These are phyloP conservation scores for Parastagonospora nodorum DNA, from an alignment of 2,329 filamentous ascomycete genomes.

Conservation along the genomic window DNA sequence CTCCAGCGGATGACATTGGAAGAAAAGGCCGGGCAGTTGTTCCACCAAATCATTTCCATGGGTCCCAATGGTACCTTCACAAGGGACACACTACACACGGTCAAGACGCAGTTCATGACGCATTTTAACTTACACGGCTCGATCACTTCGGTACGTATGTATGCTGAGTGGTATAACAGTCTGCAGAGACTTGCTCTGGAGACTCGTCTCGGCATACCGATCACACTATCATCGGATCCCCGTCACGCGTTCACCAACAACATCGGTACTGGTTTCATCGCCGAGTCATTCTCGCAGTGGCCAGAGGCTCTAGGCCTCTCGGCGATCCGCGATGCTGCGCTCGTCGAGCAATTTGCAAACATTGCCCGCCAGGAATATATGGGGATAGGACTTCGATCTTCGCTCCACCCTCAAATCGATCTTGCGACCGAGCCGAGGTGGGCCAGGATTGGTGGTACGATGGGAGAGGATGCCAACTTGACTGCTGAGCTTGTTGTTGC, in stretches of 20 bases:
- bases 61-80: conserved; percentile 42
- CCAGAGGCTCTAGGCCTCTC: conserved; percentile 58
- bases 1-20: conserved; percentile 53
- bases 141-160: conserved; percentile 46
- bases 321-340: conserved; percentile 51
- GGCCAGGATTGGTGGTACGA: conserved; percentile 53
- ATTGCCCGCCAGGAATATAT: conserved; percentile 56
- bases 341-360: conserved; percentile 56
- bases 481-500: conserved; percentile 45
- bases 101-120: conserved; percentile 47
- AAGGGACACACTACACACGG: conserved; percentile 39
- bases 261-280: conserved; percentile 50
- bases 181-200: conserved; percentile 52
- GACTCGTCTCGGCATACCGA: conserved; percentile 56
- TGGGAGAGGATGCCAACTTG: conserved; percentile 56
- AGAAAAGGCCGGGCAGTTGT: conserved; percentile 57
- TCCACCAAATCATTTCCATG: conserved; percentile 47
- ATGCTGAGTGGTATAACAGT: conserved; percentile 49
- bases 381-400: conserved; percentile 51
- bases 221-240: conserved; percentile 56
- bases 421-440: conserved; percentile 59
- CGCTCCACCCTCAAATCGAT: conserved; percentile 59
- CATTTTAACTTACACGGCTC: conserved; percentile 56
- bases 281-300: conserved; percentile 57
- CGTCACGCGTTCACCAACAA: conserved; percentile 54